Evolutionary conservation across 345 rosid species (phyloP).

Genomic region (Lagerstroemia speciosa): DNA sequence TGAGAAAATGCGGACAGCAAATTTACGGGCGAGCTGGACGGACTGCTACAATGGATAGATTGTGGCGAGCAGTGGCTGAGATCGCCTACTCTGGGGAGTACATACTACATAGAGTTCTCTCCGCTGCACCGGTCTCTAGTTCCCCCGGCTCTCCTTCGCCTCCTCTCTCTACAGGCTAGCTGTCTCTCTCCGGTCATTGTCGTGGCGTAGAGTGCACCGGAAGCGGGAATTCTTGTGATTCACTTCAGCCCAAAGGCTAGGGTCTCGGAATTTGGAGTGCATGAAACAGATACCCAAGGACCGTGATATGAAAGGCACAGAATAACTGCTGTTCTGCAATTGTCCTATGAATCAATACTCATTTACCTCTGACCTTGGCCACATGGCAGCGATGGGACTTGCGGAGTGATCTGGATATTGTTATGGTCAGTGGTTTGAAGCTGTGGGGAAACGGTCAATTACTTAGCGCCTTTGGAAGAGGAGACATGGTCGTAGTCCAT

Average conservation of each 20-base stretch:
- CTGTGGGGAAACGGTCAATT: constrained; percentile 69
- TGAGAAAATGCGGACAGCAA: too few relatives aligned
- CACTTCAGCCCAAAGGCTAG: too few relatives aligned
- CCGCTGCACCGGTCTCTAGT: constrained; percentile 40
- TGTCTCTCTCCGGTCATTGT: constrained; percentile 36
- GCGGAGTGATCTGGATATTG: constrained; percentile 66
- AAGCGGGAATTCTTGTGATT: background rate
- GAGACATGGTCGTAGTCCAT: constrained; percentile 58
- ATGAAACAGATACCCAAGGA: too few relatives aligned
- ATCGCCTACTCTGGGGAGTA: constrained; percentile 54
- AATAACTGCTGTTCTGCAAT: too few relatives aligned
- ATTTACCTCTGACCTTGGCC: constrained; percentile 10
- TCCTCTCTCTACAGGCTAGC: constrained; percentile 45
- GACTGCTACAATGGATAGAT: constrained; percentile 41
- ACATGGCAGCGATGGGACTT: constrained; percentile 68
- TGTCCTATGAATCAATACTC: too few relatives aligned
- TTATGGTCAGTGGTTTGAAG: constrained; percentile 66
- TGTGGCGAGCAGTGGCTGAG: constrained; percentile 40
- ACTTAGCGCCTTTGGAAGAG: constrained; percentile 44
- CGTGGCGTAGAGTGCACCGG: background rate
- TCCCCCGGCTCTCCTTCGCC: constrained; percentile 44
- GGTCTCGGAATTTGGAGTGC: too few relatives aligned
- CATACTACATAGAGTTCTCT: constrained; percentile 27
- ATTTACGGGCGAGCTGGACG: too few relatives aligned
- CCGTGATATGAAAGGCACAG: too few relatives aligned